Base-by-base conservation (phyloP, 2,329 filamentous ascomycete species). In the Trichoderma breve region DNA sequence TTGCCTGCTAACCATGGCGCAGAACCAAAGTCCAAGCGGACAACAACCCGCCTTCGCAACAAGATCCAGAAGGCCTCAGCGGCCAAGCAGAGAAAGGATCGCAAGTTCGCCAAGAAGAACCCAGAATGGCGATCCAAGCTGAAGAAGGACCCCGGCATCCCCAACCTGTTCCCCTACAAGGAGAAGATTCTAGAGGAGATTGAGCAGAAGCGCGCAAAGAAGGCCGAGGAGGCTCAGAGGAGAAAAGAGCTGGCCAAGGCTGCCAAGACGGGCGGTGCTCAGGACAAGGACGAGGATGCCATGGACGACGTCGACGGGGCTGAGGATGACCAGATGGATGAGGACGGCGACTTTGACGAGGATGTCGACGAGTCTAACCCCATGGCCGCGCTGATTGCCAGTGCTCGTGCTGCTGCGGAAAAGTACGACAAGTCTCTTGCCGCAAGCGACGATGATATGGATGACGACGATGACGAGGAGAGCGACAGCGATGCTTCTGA, bases 61-160 rank as follows among this genome's bases (percentile, higher is more conserved):
- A 98, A 97, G 85, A 98, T 99, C 83, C 90, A 97, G 81, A 99
- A 99, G 84, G 91, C 93, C 26, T 93, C 95, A 68, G 89, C 89
- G 55, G 91, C 93, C 74, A 99, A 99, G 86, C 94, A 97, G 84
- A 90, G 91, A 80, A 99, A 99, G 84, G 85, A 90, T 74, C 92
- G 91, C 80, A 98, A 97, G 86, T 86, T 90, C 71, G 94, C 92
- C 71, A 98, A 97, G 86, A 94, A 97, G 89, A 97, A 98, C 82
- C 95, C 96, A 39, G 90, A 97, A 93, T 98, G 96, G 94, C 90
- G 93, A 77, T 95, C 94, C 73, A 93, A 94, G 82, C 81, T 97
- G 76, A 98, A 98, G 89, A 99, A 98, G 85, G 96, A 99, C 78
- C 96, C 95, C 28, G 96, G 96, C 63, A 98, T 99, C 74, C 96